Base-by-base conservation (phyloP, 345 rosid genomes). In the Eucalyptus decipiens region DNA sequence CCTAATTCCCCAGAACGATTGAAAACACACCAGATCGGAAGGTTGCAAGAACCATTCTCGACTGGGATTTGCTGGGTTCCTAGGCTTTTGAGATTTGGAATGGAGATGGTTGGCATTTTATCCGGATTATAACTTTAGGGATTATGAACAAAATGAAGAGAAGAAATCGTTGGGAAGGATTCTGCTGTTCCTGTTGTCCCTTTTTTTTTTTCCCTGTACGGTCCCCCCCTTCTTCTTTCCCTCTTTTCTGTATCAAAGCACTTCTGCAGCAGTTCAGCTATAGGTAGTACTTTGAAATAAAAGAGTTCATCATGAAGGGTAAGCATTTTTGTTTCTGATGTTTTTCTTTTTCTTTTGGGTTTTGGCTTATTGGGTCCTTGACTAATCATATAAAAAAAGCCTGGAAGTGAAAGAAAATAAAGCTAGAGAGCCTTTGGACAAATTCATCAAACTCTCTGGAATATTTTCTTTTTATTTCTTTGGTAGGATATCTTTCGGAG, bases 51-150 rank as follows among this genome's bases (percentile, higher is more conserved):
- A 40, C 47, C 15, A 11, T 76, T 18, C 85, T 40, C 83, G 24
- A 76, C 28, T 40, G 85, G 47, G 85, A 40, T 86, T 86, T 86
- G 60, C 32, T 86, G 65, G 43, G 45, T 28, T 30, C 17, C 24
- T 19, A n/a, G 83, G 80, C 86, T 40, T 45, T 40, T 90, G 92
- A 91, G 80, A 89, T 87, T 80, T 89, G 90, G 87, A 90, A 92
- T 90, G 88, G 94, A 94, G 95, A 94, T 94, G 92, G 95, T 93
- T 91, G 92, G 96, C 96, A 95, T 92, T 94, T 94, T 92, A 92
- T 89, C 95, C 89, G 89, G 91, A 88, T 86, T 21, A 49, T 50
- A 19, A 4, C 2, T 34, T 32, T 21, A 52, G 87, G 87, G 62
- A 32, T 48, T 86, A 86, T 86, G 60, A 50, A 86, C 45, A 88